Evolutionary conservation across 2,329 filamentous ascomycete genomes (phyloP).

Genomic region (Colletotrichum lupini): DNA sequence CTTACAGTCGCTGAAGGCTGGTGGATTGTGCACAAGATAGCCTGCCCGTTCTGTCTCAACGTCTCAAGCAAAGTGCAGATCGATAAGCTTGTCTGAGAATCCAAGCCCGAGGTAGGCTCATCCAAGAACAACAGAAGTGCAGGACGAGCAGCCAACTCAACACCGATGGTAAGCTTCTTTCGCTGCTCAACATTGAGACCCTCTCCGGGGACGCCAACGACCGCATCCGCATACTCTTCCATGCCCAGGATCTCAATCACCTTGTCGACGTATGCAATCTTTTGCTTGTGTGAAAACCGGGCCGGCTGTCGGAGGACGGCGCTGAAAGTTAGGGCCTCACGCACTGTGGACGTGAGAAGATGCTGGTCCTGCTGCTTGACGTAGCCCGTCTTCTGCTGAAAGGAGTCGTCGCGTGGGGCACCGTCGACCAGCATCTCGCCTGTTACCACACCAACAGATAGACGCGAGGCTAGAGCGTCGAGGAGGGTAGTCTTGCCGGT

Average conservation of each 20-base stretch:
- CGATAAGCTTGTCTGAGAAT: slow-evolving; percentile 80
- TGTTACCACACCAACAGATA: slow-evolving; percentile 78
- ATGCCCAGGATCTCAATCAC: slow-evolving; percentile 49
- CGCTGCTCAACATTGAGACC: slow-evolving; percentile 55
- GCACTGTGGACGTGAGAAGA: slow-evolving; percentile 73
- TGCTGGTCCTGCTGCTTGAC: slow-evolving; percentile 80
- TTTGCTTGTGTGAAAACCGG: slow-evolving; percentile 53
- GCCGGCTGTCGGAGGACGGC: slow-evolving; percentile 75
- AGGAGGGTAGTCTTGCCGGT: slow-evolving; percentile 82
- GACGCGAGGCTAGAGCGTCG: slow-evolving; percentile 77
- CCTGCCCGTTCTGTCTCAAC: slow-evolving; percentile 61
- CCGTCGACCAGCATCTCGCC: slow-evolving; percentile 80
- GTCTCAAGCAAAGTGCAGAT: slow-evolving; percentile 79
- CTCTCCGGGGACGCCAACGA: slow-evolving; percentile 76
- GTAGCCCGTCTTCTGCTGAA: slow-evolving; percentile 78
- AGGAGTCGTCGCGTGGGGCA: slow-evolving; percentile 70
- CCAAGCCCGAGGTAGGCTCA: slow-evolving; percentile 81
- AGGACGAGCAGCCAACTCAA: slow-evolving; percentile 81
- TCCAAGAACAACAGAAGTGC: slow-evolving; percentile 80
- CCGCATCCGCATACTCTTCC: slow-evolving; percentile 75
- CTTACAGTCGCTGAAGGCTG: slow-evolving; percentile 55
- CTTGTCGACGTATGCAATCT: slow-evolving; percentile 43
- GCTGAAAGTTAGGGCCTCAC: slow-evolving; percentile 75
- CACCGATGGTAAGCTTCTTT: slow-evolving; percentile 77
- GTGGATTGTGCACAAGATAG: slow-evolving; percentile 64